Percentiles rank a stretch among this genome's conserved stretches.
Evolutionary conservation across 768 basidiomycete genomes (phyloP).

Genomic region (Leccinum ochraceum): DNA sequence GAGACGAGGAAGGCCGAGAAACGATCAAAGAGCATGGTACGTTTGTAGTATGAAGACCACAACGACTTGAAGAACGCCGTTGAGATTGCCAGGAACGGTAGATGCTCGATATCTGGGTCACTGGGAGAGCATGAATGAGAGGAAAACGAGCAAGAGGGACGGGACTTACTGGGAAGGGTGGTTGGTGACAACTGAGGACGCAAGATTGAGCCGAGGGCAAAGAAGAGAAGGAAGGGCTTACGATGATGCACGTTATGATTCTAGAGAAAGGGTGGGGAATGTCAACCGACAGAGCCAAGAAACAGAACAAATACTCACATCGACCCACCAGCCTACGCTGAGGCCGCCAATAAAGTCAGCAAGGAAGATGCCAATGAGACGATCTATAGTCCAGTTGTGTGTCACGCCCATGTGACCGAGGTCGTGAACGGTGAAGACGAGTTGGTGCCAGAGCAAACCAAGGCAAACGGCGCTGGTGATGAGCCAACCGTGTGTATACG

Average conservation of each 20-base stretch:
- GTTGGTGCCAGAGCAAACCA: slow-evolving; percentile 93
- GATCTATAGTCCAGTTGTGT: slow-evolving; percentile 80
- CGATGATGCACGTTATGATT: slow-evolving; percentile 97
- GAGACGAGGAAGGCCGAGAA: slow-evolving; percentile 65
- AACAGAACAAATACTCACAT: slow-evolving; percentile 59
- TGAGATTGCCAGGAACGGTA: slow-evolving; percentile 95
- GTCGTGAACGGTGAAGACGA: slow-evolving; percentile 92
- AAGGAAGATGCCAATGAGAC: slow-evolving; percentile 74
- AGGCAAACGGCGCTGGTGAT: slow-evolving; percentile 76
- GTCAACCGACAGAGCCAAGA: slow-evolving; percentile 3
- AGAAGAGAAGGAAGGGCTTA: slow-evolving; percentile 44
- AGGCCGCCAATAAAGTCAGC: slow-evolving; percentile 91
- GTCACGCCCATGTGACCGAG: slow-evolving; percentile 95
- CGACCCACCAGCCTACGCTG: slow-evolving; percentile 97
- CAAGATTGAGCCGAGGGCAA: slow-evolving; percentile 7
- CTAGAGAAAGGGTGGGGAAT: slow-evolving; percentile 37
- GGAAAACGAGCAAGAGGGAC: neutral
- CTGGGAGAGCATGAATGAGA: slow-evolving; percentile 37
- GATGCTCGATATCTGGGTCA: slow-evolving; percentile 82
- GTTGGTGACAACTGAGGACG: slow-evolving; percentile 83
- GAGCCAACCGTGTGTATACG: slow-evolving; percentile 67
- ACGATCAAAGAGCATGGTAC: slow-evolving; percentile 76
- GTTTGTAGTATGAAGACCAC: slow-evolving; percentile 95
- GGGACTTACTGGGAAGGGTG: slow-evolving; percentile 86
- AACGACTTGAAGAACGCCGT: slow-evolving; percentile 82